Evolutionary conservation across 2,329 filamentous ascomycete genomes (phyloP).

Genomic region (Dactylonectria estremocensis): DNA sequence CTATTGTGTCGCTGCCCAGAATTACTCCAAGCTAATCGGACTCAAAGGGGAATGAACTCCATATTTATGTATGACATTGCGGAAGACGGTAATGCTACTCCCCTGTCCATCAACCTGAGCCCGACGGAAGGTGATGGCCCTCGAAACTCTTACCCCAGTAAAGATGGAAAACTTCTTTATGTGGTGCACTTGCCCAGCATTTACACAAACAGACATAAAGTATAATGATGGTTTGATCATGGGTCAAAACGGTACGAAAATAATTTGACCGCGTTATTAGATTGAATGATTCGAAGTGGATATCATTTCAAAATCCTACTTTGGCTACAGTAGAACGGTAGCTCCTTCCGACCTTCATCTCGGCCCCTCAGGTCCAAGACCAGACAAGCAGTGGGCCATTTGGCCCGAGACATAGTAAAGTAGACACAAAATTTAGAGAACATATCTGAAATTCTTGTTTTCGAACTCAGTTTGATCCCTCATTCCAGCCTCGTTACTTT

Average conservation of each 20-base stretch:
- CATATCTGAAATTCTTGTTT: conserved; percentile 32
- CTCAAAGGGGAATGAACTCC: not conserved
- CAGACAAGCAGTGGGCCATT: not conserved
- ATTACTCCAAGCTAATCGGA: not conserved
- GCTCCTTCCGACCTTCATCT: not conserved
- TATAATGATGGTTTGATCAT: not conserved
- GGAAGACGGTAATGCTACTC: conserved; percentile 1
- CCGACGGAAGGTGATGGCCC: not conserved
- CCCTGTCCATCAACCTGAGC: conserved; percentile 8
- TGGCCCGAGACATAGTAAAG: not conserved
- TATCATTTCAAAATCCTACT: not conserved
- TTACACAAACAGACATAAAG: not conserved
- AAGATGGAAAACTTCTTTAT: not conserved
- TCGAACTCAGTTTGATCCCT: conserved; percentile 30
- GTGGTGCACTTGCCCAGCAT: not conserved
- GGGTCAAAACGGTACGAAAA: not conserved
- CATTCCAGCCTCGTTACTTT: conserved; percentile 33
- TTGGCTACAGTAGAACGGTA: not conserved
- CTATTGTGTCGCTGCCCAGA: not conserved
- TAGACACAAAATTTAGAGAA: conserved; percentile 5
- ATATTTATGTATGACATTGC: conserved; percentile 9
- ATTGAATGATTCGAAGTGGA: not conserved
- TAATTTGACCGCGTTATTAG: not conserved
- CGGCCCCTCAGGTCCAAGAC: not conserved
- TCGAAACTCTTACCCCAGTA: conserved; percentile 6